These are phyloP conservation scores for Nectriaceae sp. DNA, from an alignment of 2,329 filamentous ascomycete genomes.

Conservation along the genomic window DNA sequence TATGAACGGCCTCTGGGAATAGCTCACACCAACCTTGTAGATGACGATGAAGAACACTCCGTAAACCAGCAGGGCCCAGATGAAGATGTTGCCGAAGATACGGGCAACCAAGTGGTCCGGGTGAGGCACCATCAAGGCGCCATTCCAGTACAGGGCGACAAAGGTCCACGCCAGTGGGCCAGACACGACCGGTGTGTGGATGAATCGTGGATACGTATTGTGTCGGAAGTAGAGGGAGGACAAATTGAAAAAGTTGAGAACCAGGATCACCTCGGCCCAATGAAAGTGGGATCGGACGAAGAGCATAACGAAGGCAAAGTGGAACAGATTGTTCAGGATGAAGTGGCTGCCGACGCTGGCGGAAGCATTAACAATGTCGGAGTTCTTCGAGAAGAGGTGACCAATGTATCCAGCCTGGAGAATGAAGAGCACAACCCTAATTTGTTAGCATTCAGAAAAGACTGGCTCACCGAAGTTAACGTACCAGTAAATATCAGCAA, in stretches of 20 bases:
- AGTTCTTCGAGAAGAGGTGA: slow-evolving; percentile 71
- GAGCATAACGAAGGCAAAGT: slow-evolving; percentile 80
- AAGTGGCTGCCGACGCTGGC: slow-evolving; percentile 82
- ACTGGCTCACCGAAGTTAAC: slow-evolving; percentile 1
- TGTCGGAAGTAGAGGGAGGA: slow-evolving; percentile 79
- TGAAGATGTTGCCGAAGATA: slow-evolving; percentile 82
- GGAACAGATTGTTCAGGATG: slow-evolving; percentile 81
- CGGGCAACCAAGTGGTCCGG: slow-evolving; percentile 67
- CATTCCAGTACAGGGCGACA: slow-evolving; percentile 86
- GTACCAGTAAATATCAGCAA: slow-evolving; percentile 76
- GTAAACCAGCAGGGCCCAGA: slow-evolving; percentile 80
- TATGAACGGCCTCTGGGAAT: background rate
- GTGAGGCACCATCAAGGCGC: slow-evolving; percentile 77
- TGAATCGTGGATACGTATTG: slow-evolving; percentile 68
- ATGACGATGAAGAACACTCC: slow-evolving; percentile 74
- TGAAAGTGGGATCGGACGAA: slow-evolving; percentile 77
- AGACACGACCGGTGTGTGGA: slow-evolving; percentile 75
- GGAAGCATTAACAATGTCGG: slow-evolving; percentile 65
- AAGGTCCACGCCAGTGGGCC: slow-evolving; percentile 84
- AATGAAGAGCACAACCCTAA: slow-evolving; percentile 71
- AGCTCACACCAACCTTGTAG: slow-evolving; percentile 60
- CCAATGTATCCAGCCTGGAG: slow-evolving; percentile 75
- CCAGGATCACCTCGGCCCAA: slow-evolving; percentile 73
- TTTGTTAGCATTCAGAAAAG: background rate
- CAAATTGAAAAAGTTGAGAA: slow-evolving; percentile 83